Percentiles rank a stretch among this genome's conserved stretches.
These are phyloP conservation scores for Botrytis tulipae DNA, from an alignment of 2,329 filamentous ascomycete genomes.

Conservation along the genomic window DNA sequence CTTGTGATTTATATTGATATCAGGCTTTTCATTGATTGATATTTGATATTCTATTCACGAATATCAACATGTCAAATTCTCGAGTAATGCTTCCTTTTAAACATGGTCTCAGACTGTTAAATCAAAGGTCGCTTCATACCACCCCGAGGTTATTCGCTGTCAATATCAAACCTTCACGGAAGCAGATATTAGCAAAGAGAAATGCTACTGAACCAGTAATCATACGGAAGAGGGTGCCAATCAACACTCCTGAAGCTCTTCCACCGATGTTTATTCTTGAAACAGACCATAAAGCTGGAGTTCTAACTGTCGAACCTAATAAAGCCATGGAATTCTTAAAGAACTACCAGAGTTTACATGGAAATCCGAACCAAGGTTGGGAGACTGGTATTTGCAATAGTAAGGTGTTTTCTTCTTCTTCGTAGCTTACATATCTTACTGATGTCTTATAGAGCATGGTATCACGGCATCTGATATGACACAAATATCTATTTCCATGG, in stretches of 20 bases:
- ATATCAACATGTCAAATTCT: background rate
- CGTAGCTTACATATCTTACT: background rate
- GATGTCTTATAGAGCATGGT: conserved; percentile 28
- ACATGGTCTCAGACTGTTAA: background rate
- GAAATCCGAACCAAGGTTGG: conserved; percentile 21
- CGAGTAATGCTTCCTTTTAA: background rate
- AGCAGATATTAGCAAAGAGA: conserved; percentile 10
- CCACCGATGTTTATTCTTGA: conserved; percentile 30
- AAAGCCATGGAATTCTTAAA: conserved; percentile 32
- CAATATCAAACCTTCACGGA: conserved; percentile 1
- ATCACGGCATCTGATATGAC: conserved; percentile 30
- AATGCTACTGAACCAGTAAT: conserved; percentile 5
- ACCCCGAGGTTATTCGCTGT: background rate
- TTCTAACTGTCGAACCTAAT: conserved; percentile 29
- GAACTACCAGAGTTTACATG: conserved; percentile 21
- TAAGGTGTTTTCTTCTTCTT: conserved; percentile 14
- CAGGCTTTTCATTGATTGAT: background rate
- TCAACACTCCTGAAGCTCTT: conserved; percentile 19
- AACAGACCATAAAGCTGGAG: conserved; percentile 31
- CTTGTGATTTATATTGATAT: background rate
- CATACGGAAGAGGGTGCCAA: conserved; percentile 1
- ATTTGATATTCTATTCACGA: background rate
- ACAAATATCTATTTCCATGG: conserved; percentile 32
- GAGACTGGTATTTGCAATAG: conserved; percentile 30
- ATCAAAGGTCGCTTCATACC: conserved; percentile 1